Base-by-base conservation (phyloP, 768 basidiomycete species). In the Tylopilus subfusipes region DNA sequence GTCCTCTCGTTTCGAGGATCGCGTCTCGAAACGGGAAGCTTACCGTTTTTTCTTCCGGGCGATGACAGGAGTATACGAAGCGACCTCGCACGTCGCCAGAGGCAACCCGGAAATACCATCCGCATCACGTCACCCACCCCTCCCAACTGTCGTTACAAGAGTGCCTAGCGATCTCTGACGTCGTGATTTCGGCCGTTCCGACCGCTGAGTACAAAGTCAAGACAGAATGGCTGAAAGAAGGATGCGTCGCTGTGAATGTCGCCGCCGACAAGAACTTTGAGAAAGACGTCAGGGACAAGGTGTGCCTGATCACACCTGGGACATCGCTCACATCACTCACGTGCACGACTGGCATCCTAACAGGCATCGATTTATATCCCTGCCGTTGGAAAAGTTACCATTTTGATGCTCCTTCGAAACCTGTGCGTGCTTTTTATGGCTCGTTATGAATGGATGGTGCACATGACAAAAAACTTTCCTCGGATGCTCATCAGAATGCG, bases 231-330 rank as follows among this genome's bases (percentile, higher is more conserved):
- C 75, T 99, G 56, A 98, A 97, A 73, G 91, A 95, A 57, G 97
- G 97, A 1, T 96, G 94, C 64, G 74, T 98, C 3, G 94, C 93
- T 60, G 72, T 98, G 54, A 98, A 98, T 64, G 89, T 99, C 21
- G 87, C 93, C 18, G 85, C 89, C 0, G 94, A 95, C 63, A 98
- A 96, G 78, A 99, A 99, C 70, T 99, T 98, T 63, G 93, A 96
- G 67, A 83, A 82, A 57, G 88, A 96, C 63, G 86, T 99, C 19
- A 79, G 93, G 56, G 93, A 96, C 19, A 93, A 94, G 82, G 94
- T 92, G 61, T 50, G 78, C 63, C 40, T 36, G 33, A 42, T n/a
- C n/a, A n/a, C 50, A n/a, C 29, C 7, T 13, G 7, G 34, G n/a
- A 30, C 19, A 42, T n/a, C n/a, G n/a, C n/a, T n/a, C n/a, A n/a